Evolutionary conservation across 2,329 filamentous ascomycete genomes (phyloP).

Genomic region (Aspergillus fructus): DNA sequence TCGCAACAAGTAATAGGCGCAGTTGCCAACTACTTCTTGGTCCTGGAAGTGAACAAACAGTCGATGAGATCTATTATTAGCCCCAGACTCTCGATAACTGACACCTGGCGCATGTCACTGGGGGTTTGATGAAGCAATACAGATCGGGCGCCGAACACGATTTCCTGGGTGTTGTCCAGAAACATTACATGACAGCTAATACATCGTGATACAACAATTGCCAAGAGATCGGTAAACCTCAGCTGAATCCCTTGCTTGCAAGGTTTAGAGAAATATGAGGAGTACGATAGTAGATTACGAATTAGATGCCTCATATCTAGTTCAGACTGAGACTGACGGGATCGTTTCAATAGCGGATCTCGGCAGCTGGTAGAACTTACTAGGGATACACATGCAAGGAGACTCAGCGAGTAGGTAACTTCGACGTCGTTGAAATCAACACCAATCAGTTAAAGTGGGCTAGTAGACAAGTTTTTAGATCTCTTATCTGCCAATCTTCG

Average conservation of each 20-base stretch:
- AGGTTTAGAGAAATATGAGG: conserved; percentile 8
- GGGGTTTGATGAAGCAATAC: neutral
- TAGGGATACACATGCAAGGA: conserved; percentile 16
- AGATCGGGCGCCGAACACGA: neutral
- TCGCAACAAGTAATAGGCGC: neutral
- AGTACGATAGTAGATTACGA: neutral
- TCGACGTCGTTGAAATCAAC: neutral
- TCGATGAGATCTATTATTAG: neutral
- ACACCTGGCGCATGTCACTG: neutral
- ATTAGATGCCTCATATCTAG: conserved; percentile 11
- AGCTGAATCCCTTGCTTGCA: conserved; percentile 10
- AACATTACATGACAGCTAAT: conserved; percentile 4
- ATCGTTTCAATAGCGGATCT: neutral
- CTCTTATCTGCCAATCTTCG: neutral
- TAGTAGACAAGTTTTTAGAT: neutral
- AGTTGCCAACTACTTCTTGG: neutral
- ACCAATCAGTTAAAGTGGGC: neutral
- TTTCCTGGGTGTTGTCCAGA: neutral
- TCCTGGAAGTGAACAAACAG: neutral
- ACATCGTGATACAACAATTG: neutral
- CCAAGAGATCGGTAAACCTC: neutral
- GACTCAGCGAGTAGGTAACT: conserved; percentile 8
- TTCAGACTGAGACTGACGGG: neutral
- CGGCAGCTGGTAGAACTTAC: neutral
- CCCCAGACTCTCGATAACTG: neutral